Evolutionary conservation across 2,329 filamentous ascomycete genomes (phyloP), one percentile per base, ranked within the genome.

Genomic region (Chlorencoelia australis): DNA sequence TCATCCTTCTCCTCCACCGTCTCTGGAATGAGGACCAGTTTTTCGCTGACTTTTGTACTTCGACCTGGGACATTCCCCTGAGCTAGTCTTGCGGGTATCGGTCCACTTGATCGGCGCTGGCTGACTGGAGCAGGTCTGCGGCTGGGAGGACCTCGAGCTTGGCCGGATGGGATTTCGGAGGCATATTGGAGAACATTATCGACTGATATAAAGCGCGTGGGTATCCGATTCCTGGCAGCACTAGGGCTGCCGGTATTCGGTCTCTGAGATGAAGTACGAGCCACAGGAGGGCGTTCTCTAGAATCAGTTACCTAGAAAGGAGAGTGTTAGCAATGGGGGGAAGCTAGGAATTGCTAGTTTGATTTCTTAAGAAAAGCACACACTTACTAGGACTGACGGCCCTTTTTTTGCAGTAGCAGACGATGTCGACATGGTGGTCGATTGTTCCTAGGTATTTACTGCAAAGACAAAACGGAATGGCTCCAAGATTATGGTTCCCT

Each of bases 161-260:
- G 89, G 52, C 87, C 88, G 0, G 91, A 96, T 1, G 91, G 91
- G 26, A 98, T 91, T 55, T 95, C 88, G 33, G 86, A 91, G 41
- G 87, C 82, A 64, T 94, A 85, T 58, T 94, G 87, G 4, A 98
- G 76, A 47, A 96, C 83, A 57, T 89, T 94, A 64, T 98, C 91
- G 59, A 98, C 89, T 1, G 77, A 79, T 56, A 96, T 85, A 59
- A 83, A 83, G 51, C 75, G 82, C 66, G 76, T 88, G 48, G 70
- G 67, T 48, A 50, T 59, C 39, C 50, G 61, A 46, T 49, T 52
- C 48, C 50, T 56, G 45, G 52, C 55, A 36, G 46, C 38, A 36
- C 49, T 43, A 42, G 52, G 22, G 41, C 42, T 22, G 27, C 43
- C 43, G 21, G 50, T 47, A 2, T 47, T 44, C n/a, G 60, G 58